Evolutionary conservation across 306 rosid species (phyloP).

Genomic region (Vigna trinervia): DNA sequence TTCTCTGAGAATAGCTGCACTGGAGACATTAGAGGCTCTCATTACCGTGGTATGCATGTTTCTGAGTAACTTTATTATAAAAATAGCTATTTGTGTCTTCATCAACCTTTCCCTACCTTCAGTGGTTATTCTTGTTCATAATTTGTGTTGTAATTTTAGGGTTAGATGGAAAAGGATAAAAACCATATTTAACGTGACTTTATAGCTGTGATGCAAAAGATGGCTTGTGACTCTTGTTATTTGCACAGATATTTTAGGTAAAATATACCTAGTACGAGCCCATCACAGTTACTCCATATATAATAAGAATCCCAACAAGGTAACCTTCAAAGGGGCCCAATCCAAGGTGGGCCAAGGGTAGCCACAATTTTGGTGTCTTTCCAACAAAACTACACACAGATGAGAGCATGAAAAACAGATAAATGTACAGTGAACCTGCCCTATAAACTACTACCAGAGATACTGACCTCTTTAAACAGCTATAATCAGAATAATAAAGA

Average conservation of each 20-base stretch:
- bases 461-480: conserved; percentile 3
- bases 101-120: conserved; percentile 19
- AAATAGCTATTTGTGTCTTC: conserved; percentile 15
- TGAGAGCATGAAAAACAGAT: not conserved
- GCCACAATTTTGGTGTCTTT: too few relatives aligned
- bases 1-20: conserved; percentile 80
- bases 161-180: conserved; percentile 4
- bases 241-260: conserved; percentile 3
- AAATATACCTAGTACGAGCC: conserved; percentile 3
- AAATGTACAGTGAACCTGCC: not conserved
- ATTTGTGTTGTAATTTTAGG: not conserved
- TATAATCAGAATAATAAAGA: not conserved
- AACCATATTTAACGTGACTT: conserved; percentile 2
- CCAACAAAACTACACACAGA: not conserved
- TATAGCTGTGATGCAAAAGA: conserved; percentile 23
- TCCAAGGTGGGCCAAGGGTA: too few relatives aligned
- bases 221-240: not conserved
- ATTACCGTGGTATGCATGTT: conserved; percentile 78
- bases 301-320: not conserved
- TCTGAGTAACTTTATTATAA: conserved; percentile 35
- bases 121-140: conserved; percentile 13
- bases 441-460: not conserved
- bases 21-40: conserved; percentile 82
- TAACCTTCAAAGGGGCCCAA: too few relatives aligned
- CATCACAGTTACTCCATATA: not conserved